Evolutionary conservation across 768 basidiomycete species (phyloP).

Genomic region (Erythrobasidium yunnanense): DNA sequence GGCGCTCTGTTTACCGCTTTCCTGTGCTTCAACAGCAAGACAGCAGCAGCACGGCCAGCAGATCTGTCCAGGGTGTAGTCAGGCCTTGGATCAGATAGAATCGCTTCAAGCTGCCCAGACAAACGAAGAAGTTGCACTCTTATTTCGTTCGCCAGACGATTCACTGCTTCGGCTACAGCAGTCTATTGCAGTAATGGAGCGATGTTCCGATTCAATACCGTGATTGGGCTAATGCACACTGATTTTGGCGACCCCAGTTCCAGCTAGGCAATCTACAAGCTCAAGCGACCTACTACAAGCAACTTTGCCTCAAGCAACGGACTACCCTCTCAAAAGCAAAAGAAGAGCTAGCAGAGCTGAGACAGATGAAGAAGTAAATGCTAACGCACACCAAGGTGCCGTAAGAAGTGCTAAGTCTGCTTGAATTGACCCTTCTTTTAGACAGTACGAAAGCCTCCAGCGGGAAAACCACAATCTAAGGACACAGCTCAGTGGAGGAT

Average conservation of each 20-base stretch:
- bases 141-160: neutral
- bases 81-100: neutral
- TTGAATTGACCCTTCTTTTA: no score
- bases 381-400: no score
- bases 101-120: neutral
- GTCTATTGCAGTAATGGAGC: neutral
- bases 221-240: neutral
- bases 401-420: no score
- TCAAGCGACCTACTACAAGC: constrained; percentile 12
- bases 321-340: neutral
- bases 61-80: constrained; percentile 1
- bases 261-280: constrained; percentile 4
- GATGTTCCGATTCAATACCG: neutral
- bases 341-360: neutral
- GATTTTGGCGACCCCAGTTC: neutral
- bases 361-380: constrained; percentile 4
- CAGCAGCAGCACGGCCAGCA: neutral
- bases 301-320: neutral
- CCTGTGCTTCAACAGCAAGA: neutral
- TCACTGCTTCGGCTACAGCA: neutral
- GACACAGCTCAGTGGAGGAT: neutral
- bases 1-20: no score
- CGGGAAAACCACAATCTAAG: constrained; percentile 8
- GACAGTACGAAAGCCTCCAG: constrained; percentile 8
- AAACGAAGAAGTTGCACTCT: neutral